These are phyloP conservation scores for Candida berthetii DNA, from an alignment of 805 yeast species.

Conservation along the genomic window DNA sequence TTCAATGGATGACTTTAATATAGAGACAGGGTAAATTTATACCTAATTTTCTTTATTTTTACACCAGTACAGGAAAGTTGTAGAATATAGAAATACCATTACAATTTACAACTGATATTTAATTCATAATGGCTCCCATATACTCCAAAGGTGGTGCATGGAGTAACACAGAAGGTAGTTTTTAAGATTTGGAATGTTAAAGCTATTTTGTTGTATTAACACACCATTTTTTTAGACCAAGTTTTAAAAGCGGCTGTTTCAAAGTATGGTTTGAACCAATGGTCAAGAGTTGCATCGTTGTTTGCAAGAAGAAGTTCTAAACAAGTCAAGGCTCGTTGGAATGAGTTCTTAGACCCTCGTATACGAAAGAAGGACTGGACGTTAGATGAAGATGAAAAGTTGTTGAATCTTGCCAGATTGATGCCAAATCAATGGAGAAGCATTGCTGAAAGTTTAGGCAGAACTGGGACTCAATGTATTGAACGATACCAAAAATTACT, in stretches of 20 bases:
- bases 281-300: constrained; percentile 89
- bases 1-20: too few relatives aligned
- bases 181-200: too few relatives aligned
- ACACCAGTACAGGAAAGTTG: too few relatives aligned
- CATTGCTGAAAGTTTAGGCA: constrained; percentile 71
- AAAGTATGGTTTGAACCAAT: constrained; percentile 90
- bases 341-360: constrained; percentile 76
- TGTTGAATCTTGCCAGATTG: constrained; percentile 57
- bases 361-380: constrained; percentile 65
- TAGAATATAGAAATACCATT: too few relatives aligned
- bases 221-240: constrained; percentile 58
- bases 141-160: constrained; percentile 87
- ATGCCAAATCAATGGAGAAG: constrained; percentile 95
- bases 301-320: constrained; percentile 80
- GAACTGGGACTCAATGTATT: constrained; percentile 84
- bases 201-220: too few relatives aligned
- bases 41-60: too few relatives aligned
- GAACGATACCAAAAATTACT: constrained; percentile 76
- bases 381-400: constrained; percentile 65
- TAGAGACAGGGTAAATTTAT: too few relatives aligned
- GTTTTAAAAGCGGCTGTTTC: constrained; percentile 86
- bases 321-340: constrained; percentile 93
- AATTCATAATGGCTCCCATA: constrained; percentile 54
- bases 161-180: constrained; percentile 55
- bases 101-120: too few relatives aligned